A percentile compares a stretch with the other conserved stretches of the same genome.
Evolutionary conservation across 768 basidiomycete genomes (phyloP).

Genomic region (Vishniacozyma victoriae): DNA sequence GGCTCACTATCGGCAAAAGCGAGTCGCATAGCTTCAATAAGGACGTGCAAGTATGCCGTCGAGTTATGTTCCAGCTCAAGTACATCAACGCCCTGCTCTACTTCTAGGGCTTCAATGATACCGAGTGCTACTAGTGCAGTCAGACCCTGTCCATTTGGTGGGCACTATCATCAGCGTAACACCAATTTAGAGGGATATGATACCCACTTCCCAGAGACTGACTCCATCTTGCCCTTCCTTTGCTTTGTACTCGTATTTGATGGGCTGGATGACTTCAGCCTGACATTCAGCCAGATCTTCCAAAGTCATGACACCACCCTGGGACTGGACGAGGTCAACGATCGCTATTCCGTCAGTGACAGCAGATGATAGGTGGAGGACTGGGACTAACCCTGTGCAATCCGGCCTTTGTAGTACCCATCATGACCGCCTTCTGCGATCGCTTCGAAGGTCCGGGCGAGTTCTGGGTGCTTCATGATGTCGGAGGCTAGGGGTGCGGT

Average conservation of each 20-base stretch:
- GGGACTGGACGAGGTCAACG: conserved; percentile 60
- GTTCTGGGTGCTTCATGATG: conserved; percentile 69
- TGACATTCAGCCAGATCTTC: conserved; percentile 83
- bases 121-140: conserved; percentile 89
- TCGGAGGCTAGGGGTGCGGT: conserved; percentile 69
- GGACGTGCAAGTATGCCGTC: conserved; percentile 73
- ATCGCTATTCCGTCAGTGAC: conserved; percentile 17
- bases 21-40: conserved; percentile 71
- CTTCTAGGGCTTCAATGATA: conserved; percentile 80
- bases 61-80: conserved; percentile 85
- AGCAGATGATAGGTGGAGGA: too few species aligned
- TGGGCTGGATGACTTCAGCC: conserved; percentile 76
- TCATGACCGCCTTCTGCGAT: conserved; percentile 76
- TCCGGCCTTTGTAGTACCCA: conserved; percentile 87
- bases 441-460: conserved; percentile 76
- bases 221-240: conserved; percentile 62
- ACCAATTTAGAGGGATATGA: not conserved
- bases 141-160: conserved; percentile 96
- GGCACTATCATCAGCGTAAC: conserved; percentile 57
- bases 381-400: conserved; percentile 79
- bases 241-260: conserved; percentile 68
- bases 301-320: conserved; percentile 88
- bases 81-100: conserved; percentile 64
- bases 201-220: conserved; percentile 76
- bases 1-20: conserved; percentile 62